Evolutionary conservation across 768 basidiomycete genomes (phyloP).

Genomic region (Lentinula guzmanii): DNA sequence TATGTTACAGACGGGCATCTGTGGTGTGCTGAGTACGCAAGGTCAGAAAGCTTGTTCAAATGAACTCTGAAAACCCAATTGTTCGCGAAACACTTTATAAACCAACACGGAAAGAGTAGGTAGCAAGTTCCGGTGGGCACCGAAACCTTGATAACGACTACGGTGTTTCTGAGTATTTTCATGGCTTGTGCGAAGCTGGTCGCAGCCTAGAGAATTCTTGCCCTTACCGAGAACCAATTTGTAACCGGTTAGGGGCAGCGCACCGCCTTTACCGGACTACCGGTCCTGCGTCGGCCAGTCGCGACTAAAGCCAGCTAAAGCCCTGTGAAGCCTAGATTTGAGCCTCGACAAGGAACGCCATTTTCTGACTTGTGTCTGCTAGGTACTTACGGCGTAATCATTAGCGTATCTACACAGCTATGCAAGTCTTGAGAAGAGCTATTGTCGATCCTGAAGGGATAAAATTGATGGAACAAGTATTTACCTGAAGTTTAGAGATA

Average conservation of each 20-base stretch:
- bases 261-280: neutral
- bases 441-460: no score
- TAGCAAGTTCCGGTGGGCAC: neutral
- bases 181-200: neutral
- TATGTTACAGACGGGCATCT: constrained; percentile 52
- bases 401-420: no score
- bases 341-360: no score
- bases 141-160: neutral
- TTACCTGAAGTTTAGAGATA: no score
- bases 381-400: no score
- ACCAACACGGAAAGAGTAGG: constrained; percentile 1
- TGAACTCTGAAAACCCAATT: neutral
- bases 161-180: neutral
- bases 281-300: neutral
- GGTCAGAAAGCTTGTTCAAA: neutral
- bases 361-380: no score
- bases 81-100: neutral
- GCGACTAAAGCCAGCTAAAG: neutral
- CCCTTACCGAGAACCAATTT: neutral
- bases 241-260: neutral
- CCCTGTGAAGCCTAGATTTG: neutral
- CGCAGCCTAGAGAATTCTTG: constrained; percentile 3
- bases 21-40: neutral
- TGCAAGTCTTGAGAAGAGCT: no score
- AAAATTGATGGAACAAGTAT: no score